These are phyloP conservation scores for Cladosporium sp. DNA, from an alignment of 2,329 filamentous ascomycete genomes.

Conservation along the genomic window DNA sequence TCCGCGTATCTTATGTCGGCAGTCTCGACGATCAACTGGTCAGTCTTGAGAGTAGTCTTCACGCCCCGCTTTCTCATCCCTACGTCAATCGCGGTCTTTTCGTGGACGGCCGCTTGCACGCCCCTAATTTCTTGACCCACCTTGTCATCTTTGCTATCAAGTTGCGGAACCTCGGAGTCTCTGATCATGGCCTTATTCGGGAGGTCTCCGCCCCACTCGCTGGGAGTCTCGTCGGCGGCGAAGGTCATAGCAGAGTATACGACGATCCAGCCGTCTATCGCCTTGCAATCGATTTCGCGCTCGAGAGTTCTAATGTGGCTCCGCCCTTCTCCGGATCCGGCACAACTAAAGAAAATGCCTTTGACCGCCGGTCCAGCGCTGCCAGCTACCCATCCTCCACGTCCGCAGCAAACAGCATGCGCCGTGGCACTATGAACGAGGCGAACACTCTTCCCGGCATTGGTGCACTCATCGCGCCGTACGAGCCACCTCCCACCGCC, in stretches of 20 bases:
- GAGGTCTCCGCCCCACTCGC: constrained; percentile 86
- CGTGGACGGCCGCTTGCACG: constrained; percentile 86
- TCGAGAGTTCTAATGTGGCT: constrained; percentile 41
- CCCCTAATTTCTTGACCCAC: constrained; percentile 89
- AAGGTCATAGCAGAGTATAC: constrained; percentile 90
- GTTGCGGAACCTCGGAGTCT: constrained; percentile 85
- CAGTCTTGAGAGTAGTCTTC: constrained; percentile 87
- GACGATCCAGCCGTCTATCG: constrained; percentile 84
- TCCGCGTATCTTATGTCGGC: constrained; percentile 80
- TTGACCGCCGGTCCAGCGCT: constrained; percentile 22
- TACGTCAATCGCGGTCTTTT: constrained; percentile 96
- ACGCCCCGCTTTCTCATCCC: constrained; percentile 79
- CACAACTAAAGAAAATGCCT: constrained; percentile 19
- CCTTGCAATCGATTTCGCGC: constrained; percentile 44
- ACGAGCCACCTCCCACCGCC: constrained; percentile 35
- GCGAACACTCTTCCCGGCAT: constrained; percentile 25
- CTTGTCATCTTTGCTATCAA: constrained; percentile 92
- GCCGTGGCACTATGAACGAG: constrained; percentile 26
- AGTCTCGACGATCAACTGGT: constrained; percentile 98
- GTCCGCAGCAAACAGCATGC: constrained; percentile 30
- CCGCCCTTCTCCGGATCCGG: background rate
- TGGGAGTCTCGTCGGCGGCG: constrained; percentile 84
- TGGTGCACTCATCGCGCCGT: constrained; percentile 31
- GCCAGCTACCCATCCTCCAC: constrained; percentile 28
- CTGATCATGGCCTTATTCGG: constrained; percentile 87